Evolutionary conservation across 106 monocot species (phyloP).

Genomic region (Alisma plantagoaquatica): DNA sequence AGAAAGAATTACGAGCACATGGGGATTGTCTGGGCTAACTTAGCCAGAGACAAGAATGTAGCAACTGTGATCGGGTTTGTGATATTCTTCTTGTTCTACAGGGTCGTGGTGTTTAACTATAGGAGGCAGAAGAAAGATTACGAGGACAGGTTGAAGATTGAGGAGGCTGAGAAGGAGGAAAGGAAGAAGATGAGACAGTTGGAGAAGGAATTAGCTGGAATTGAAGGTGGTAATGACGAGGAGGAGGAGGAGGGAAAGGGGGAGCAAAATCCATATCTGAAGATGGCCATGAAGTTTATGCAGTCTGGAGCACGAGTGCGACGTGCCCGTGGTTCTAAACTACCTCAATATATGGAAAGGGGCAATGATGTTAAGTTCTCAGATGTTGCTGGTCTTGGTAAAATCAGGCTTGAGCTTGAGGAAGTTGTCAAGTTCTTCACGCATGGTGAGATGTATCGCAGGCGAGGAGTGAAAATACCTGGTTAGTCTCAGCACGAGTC

Average conservation of each 20-base stretch:
- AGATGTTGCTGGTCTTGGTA: constrained; percentile 88
- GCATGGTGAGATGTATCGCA: constrained; percentile 66
- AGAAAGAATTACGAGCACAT: constrained; percentile 51
- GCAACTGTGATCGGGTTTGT: constrained; percentile 45
- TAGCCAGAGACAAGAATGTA: constrained; percentile 54
- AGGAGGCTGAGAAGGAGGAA: constrained; percentile 76
- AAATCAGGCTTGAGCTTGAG: constrained; percentile 81
- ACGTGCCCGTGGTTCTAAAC: constrained; percentile 37
- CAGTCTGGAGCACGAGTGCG: constrained; percentile 72
- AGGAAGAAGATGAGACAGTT: constrained; percentile 63
- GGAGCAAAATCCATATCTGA: constrained; percentile 63
- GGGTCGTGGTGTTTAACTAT: constrained; percentile 66
- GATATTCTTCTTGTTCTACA: constrained; percentile 61
- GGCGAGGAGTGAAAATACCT: constrained; percentile 82
- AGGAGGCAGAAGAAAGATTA: constrained; percentile 79
- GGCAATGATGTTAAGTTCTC: constrained; percentile 70
- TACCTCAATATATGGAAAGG: constrained; percentile 73
- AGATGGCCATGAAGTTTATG: constrained; percentile 79
- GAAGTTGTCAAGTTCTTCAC: constrained; percentile 93
- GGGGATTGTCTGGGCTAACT: constrained; percentile 44
- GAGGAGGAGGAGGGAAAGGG: constrained; percentile 32
- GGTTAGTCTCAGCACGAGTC: constrained; percentile 22
- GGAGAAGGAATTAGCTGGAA: constrained; percentile 64
- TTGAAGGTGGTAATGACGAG: constrained; percentile 35
- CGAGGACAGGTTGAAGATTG: constrained; percentile 79